Base-by-base conservation (phyloP, 2,329 filamentous ascomycete genomes). In the Fusarium liriodendri region DNA sequence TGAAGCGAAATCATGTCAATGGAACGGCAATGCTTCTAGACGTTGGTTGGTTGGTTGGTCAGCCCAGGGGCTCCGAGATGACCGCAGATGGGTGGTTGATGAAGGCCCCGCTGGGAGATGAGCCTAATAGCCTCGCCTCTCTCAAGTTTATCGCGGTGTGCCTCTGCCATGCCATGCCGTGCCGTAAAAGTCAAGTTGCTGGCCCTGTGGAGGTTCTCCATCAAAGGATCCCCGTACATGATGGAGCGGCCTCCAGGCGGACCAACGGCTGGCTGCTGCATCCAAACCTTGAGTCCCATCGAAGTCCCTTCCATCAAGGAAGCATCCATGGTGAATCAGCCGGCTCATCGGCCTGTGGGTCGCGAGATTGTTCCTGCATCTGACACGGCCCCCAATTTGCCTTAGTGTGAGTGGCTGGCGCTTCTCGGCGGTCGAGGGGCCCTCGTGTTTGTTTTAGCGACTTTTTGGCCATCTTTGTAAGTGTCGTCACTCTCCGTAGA, bases 301-400 rank as follows among this genome's bases (percentile, higher is more conserved):
- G 16, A 25, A n/a, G 29, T 47, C 32, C 38, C 54, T 64, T 22
- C 40, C 50, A 52, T 55, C 40, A 38, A 42, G 52, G 20, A 71
- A 64, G 63, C 61, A 62, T 47, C 42, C 33, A 62, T 67, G 59
- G 66, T 64, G 67, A 73, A 71, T 66, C 70, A 71, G 55, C 75
- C 75, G 75, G 75, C 62, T 70, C 76, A 62, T 76, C 75, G 74
- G 74, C 52, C 64, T 71, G 76, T 76, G 78, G 78, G 77, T 72
- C 62, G 27, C 60, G 70, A 77, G 72, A 80, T 80, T 80, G 80
- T 80, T 80, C 80, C 78, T 80, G 79, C 78, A 71, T 81, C 77
- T 78, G 71, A 65, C 67, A 75, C 52, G 47, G 59, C 52, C 69
- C 66, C 69, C 62, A 78, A 77, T 75, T 74, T 69, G 62, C 69